Evolutionary conservation across 306 rosid species (phyloP), one percentile per base, ranked within the genome.

Genomic region (Argentina anserina): DNA sequence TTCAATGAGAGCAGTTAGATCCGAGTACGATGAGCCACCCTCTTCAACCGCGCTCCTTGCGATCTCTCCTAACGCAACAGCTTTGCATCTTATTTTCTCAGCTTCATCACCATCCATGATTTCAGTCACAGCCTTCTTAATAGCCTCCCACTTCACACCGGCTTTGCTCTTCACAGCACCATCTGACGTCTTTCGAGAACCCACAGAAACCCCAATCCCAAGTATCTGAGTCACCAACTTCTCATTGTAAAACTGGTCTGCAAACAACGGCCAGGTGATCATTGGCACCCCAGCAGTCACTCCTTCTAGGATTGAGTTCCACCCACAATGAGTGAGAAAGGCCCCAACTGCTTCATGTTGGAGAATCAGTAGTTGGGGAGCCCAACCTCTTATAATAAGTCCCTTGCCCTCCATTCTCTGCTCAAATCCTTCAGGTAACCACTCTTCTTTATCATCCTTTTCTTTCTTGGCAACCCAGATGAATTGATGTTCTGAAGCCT

Each of bases 251-350:
- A 84, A 75, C 31, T 84, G 85, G 8, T 84, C 87, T 1, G 75
- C 75, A 7, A 65, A 77, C 43, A 70, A 0, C 1, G 87, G 85
- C 87, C 85, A 84, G 1, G 85, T 78, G 7, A 78, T 33, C 85
- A 80, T 25, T 1, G 85, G 82, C 13, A 80, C 28, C 18, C 82
- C 85, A 0, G 67, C 76, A 25, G 74, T 40, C 11, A 84, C 17
- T 21, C 66, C 87, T 71, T 80, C 85, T 2, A 83, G 70, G 1
- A 75, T 68, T 9, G 83, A 83, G 52, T 84, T 84, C 85, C 88
- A 84, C 62, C 20, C 86, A 37, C 86, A 83, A 25, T 79, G 81
- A 6, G 81, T 83, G 41, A 83, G 15, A 34, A 83, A 83, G 39
- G 65, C 83, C 43, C 81, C 86, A 15, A 71, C n/a, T 13, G 81